A percentile compares a stretch with the other conserved stretches of the same genome.
These are phyloP conservation scores for Ambrosia artemisiifolia DNA, from an alignment of 129 eudicot species.

Conservation along the genomic window DNA sequence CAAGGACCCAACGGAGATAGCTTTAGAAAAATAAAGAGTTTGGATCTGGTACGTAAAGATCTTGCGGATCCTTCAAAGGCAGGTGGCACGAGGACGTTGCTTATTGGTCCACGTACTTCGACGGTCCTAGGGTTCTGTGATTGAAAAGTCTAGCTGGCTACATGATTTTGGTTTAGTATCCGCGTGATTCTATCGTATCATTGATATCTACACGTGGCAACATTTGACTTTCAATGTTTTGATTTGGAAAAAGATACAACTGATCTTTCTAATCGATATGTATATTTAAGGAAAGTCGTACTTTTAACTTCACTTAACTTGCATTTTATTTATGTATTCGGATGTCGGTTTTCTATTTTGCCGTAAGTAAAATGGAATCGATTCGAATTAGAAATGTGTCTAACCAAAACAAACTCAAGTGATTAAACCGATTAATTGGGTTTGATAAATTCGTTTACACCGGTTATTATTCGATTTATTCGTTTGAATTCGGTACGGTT, in stretches of 20 bases:
- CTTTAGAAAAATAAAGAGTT: not conserved
- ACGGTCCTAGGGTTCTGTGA: constrained; percentile 13
- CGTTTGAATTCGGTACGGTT: too few relatives aligned
- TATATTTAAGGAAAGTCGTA: not conserved
- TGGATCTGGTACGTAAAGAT: constrained; percentile 26
- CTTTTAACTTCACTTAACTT: too few relatives aligned
- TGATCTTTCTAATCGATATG: not conserved
- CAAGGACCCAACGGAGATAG: too few relatives aligned
- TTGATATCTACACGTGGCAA: constrained; percentile 15
- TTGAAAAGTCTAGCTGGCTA: constrained; percentile 16
- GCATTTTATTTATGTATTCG: too few relatives aligned
- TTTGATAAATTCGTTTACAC: too few relatives aligned
- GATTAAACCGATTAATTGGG: too few relatives aligned
- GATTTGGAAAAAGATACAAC: not conserved
- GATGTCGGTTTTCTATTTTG: too few relatives aligned
- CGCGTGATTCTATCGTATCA: constrained; percentile 2
- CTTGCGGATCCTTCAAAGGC: constrained; percentile 10
- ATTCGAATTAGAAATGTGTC: too few relatives aligned
- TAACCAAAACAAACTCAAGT: too few relatives aligned
- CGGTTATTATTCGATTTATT: too few relatives aligned
- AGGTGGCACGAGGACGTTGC: constrained; percentile 22
- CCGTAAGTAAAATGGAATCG: too few relatives aligned
- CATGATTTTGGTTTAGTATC: constrained; percentile 6
- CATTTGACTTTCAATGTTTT: not conserved
- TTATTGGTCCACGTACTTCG: constrained; percentile 27